Percentiles rank a stretch among this genome's conserved stretches.
Conservation (phyloP, 192 early-diverging fungal species). For the Coemansia umbellata region DNA sequence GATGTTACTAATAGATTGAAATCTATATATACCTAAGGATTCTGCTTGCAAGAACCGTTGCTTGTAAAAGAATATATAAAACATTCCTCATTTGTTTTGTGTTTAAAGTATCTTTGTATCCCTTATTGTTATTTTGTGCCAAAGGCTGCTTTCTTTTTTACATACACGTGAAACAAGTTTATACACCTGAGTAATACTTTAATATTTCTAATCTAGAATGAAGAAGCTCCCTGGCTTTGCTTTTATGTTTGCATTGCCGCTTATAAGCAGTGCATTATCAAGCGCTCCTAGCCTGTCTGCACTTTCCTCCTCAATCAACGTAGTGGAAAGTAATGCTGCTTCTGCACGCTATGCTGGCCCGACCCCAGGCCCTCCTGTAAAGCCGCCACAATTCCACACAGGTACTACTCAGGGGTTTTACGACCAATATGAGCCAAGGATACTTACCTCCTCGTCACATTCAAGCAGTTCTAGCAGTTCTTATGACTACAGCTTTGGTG, state of each 20-base stretch:
- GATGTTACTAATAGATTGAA: too few relatives aligned
- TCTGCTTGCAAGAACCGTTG: too few relatives aligned
- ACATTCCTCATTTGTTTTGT: too few relatives aligned
- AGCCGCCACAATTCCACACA: background rate
- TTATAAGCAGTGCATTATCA: constrained; percentile 4
- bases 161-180: too few relatives aligned
- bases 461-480: constrained; percentile 9
- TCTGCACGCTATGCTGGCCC: background rate
- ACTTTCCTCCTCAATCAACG: too few relatives aligned
- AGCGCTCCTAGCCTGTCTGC: background rate
- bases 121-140: too few relatives aligned
- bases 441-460: background rate
- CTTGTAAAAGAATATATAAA: too few relatives aligned
- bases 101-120: too few relatives aligned
- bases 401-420: background rate
- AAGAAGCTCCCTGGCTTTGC: background rate
- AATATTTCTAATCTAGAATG: background rate
- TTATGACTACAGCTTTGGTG: constrained; percentile 33
- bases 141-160: too few relatives aligned
- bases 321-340: too few relatives aligned
- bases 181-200: too few relatives aligned
- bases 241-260: background rate
- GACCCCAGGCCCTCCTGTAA: background rate
- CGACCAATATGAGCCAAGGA: background rate
- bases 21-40: too few relatives aligned